These are phyloP conservation scores for Psilocybe cyanescens DNA, from an alignment of 768 basidiomycete species.

Conservation along the genomic window DNA sequence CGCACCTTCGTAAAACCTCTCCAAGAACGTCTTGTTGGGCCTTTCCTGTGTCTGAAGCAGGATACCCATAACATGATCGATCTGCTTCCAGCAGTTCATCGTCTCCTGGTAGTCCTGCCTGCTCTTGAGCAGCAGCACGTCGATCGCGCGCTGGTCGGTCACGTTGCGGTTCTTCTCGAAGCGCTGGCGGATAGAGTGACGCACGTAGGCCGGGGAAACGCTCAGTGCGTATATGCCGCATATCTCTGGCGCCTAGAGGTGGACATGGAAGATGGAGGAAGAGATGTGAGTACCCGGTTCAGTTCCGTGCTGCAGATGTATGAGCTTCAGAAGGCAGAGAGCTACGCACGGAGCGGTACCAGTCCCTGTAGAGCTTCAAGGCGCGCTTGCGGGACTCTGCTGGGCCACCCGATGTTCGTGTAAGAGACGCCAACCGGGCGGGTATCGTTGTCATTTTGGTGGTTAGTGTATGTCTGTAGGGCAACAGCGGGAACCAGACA, in stretches of 20 bases:
- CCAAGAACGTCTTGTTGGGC: constrained; percentile 67
- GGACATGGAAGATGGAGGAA: not conserved
- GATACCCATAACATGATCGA: constrained; percentile 77
- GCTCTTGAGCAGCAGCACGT: constrained; percentile 84
- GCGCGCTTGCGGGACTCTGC: constrained; percentile 70
- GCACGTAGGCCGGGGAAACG: constrained; percentile 75
- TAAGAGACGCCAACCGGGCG: constrained; percentile 76
- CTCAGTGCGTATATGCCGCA: constrained; percentile 80
- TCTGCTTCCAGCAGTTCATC: constrained; percentile 93
- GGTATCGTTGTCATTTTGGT: constrained; percentile 76
- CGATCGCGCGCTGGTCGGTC: constrained; percentile 80
- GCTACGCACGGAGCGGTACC: constrained; percentile 85
- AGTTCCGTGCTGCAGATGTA: not conserved
- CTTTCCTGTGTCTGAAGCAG: constrained; percentile 52
- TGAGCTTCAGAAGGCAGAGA: not conserved
- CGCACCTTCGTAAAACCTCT: constrained; percentile 85
- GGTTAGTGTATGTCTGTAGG: not conserved
- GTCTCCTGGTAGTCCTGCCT: constrained; percentile 93
- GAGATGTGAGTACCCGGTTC: not conserved
- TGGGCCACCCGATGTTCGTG: constrained; percentile 57
- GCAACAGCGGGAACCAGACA: constrained; percentile 16
- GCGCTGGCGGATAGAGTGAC: constrained; percentile 80
- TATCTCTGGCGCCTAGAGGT: constrained; percentile 86
- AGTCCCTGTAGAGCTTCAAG: constrained; percentile 85
- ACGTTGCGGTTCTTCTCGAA: constrained; percentile 89